Base-by-base conservation (phyloP, 108 stramenopile species). In the Ochromonas danica region DNA sequence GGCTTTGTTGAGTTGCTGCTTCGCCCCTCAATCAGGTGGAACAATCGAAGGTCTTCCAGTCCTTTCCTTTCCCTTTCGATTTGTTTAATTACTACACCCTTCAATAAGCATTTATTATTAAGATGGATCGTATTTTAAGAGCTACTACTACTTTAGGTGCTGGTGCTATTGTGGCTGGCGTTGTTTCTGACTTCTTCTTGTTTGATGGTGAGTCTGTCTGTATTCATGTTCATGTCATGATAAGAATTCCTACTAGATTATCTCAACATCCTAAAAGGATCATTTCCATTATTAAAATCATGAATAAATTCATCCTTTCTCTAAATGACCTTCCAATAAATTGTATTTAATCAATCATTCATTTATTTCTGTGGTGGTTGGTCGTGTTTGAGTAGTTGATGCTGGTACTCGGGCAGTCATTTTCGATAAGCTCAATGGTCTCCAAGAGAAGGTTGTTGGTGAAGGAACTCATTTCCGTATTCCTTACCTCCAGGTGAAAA, bases 351-450 rank as follows among this genome's bases (percentile, higher is more conserved):
- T 65, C 1, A 62, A 17, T 79, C 17, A 38, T 38, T 1, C 43
- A 43, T 28, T 17, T 60, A 43, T 25, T 77, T 77, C 45, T 77
- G 1, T 61, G 25, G 2, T 27, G 1, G 2, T 61, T 3, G 3
- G 60, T 43, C n/a, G n/a, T n/a, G n/a, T n/a, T n/a, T n/a, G n/a
- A n/a, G n/a, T 72, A 84, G 99, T 99, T 61, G 97, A 98, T 70
- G 99, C 94, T 40, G 99, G 99, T 36, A 90, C 97, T 83, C 93
- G 97, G 39, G 99, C 95, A 22, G 97, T 99, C 65, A 92, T 99
- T 84, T 99, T 96, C 88, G 97, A 99, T 87, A 89, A 90, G 43
- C 88, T 99, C 61, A 92, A 94, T 30, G 99, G 99, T 86, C 89
- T 99, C 62, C 86, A 90, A 39, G 90, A 92, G 43, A 87, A 93